These are phyloP conservation scores for Trichophyton simii DNA, from an alignment of 2,329 filamentous ascomycete genomes.

Conservation along the genomic window DNA sequence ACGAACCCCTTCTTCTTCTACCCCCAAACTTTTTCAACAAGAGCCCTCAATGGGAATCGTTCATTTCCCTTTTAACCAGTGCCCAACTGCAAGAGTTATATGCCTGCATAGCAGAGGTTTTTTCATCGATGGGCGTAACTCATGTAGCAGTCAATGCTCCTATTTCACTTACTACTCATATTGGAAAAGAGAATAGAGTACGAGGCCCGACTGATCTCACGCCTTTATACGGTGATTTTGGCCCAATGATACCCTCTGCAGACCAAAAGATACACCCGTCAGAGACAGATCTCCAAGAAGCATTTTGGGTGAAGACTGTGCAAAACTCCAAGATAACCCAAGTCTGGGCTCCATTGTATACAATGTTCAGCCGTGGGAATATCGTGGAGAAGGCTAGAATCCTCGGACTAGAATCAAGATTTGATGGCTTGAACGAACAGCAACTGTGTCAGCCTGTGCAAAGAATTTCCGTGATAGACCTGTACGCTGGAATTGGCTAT, in stretches of 20 bases:
- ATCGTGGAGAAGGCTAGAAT: slow-evolving; percentile 76
- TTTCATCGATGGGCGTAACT: slow-evolving; percentile 33
- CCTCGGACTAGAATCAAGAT: slow-evolving; percentile 34
- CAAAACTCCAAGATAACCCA: slow-evolving; percentile 70
- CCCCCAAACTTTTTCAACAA: slow-evolving; percentile 35
- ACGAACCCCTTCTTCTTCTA: slow-evolving; percentile 47
- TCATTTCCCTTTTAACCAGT: slow-evolving; percentile 17
- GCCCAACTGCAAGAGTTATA: slow-evolving; percentile 29
- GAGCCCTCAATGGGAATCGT: slow-evolving; percentile 18
- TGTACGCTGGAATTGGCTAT: slow-evolving; percentile 90
- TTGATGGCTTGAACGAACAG: slow-evolving; percentile 23
- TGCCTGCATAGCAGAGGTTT: slow-evolving; percentile 27
- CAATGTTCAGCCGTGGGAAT: slow-evolving; percentile 91
- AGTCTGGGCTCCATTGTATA: slow-evolving; percentile 77
- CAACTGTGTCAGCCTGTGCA: slow-evolving; percentile 17
- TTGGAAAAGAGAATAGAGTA: slow-evolving; percentile 51
- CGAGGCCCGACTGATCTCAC: slow-evolving; percentile 59
- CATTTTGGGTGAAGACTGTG: slow-evolving; percentile 66
- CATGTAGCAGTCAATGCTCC: slow-evolving; percentile 49
- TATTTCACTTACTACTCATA: slow-evolving; percentile 31
- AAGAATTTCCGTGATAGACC: slow-evolving; percentile 47
- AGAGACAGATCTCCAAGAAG: slow-evolving; percentile 46
- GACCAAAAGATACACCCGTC: slow-evolving; percentile 21
- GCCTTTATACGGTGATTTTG: slow-evolving; percentile 64
- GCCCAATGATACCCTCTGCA: slow-evolving; percentile 29